Conservation (phyloP, 2,329 filamentous ascomycete genomes). For the Sarocladiaceae sp. region DNA sequence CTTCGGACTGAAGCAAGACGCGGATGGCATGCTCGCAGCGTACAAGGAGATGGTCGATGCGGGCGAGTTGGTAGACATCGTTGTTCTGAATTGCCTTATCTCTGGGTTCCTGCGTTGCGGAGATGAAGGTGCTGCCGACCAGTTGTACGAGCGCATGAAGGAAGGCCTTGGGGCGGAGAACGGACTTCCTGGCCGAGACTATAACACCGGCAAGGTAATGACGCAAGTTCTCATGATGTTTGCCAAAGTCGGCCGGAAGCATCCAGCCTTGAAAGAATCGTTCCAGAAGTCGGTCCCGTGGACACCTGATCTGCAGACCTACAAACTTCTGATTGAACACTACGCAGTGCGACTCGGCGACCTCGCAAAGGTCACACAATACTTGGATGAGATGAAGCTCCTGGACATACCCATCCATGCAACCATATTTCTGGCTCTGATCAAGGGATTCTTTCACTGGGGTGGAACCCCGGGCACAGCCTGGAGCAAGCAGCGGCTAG, state of each 20-base stretch:
- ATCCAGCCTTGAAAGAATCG: slow-evolving; percentile 47
- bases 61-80: slow-evolving; percentile 83
- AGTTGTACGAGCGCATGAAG: slow-evolving; percentile 84
- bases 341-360: slow-evolving; percentile 67
- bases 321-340: slow-evolving; percentile 73
- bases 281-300: slow-evolving; percentile 63
- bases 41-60: slow-evolving; percentile 81
- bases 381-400: slow-evolving; percentile 76
- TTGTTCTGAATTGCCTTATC: slow-evolving; percentile 83
- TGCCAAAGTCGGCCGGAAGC: slow-evolving; percentile 46
- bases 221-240: slow-evolving; percentile 56
- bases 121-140: slow-evolving; percentile 72
- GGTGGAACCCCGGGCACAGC: slow-evolving; percentile 59
- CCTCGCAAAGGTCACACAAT: slow-evolving; percentile 63
- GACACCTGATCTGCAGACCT: slow-evolving; percentile 73
- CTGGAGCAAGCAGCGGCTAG: slow-evolving; percentile 70
- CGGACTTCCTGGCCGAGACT: slow-evolving; percentile 39
- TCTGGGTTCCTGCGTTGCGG: slow-evolving; percentile 70
- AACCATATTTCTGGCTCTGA: slow-evolving; percentile 73
- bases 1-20: slow-evolving; percentile 71
- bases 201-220: slow-evolving; percentile 44
- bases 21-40: slow-evolving; percentile 67
- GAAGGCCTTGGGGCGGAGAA: slow-evolving; percentile 40
- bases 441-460: slow-evolving; percentile 75
- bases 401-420: slow-evolving; percentile 67